A percentile compares a stretch with the other conserved stretches of the same genome.
Evolutionary conservation across 1,284 basidiomycete species (phyloP).

Genomic region (Malassezia pachydermatis): DNA sequence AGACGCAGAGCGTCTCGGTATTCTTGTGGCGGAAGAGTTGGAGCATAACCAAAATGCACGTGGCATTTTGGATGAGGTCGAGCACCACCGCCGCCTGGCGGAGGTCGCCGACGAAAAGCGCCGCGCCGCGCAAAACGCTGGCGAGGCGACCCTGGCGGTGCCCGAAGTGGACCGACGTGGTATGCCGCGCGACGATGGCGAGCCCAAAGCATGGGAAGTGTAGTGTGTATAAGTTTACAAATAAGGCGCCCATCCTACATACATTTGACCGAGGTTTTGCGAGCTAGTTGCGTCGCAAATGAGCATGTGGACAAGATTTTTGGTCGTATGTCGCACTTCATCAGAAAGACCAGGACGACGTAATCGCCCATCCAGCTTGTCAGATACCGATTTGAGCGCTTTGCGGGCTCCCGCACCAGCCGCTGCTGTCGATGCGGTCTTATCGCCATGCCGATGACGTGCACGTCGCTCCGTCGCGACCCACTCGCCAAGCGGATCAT

Average conservation of each 20-base stretch:
- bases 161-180: conserved; percentile 36
- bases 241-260: conserved; percentile 31
- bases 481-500: conserved; percentile 96
- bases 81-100: conserved; percentile 40
- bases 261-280: conserved; percentile 40
- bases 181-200: conserved; percentile 38
- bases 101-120: conserved; percentile 36
- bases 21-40: conserved; percentile 34
- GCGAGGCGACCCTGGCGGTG: conserved; percentile 2
- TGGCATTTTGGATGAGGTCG: conserved; percentile 43
- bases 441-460: conserved; percentile 21
- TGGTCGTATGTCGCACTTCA: conserved; percentile 30
- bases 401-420: conserved; percentile 29
- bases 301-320: conserved; percentile 43
- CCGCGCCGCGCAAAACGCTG: conserved; percentile 16
- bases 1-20: conserved; percentile 34
- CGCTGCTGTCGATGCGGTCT: not conserved
- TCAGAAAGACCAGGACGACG: conserved; percentile 28
- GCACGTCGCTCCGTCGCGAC: conserved; percentile 54
- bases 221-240: conserved; percentile 14
- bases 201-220: conserved; percentile 46
- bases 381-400: conserved; percentile 36
- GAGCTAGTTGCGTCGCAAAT: conserved; percentile 42
- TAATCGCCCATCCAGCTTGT: conserved; percentile 40
- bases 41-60: conserved; percentile 32